Base-by-base conservation (phyloP, 2,329 filamentous ascomycete genomes). In the Whalleya microplaca region DNA sequence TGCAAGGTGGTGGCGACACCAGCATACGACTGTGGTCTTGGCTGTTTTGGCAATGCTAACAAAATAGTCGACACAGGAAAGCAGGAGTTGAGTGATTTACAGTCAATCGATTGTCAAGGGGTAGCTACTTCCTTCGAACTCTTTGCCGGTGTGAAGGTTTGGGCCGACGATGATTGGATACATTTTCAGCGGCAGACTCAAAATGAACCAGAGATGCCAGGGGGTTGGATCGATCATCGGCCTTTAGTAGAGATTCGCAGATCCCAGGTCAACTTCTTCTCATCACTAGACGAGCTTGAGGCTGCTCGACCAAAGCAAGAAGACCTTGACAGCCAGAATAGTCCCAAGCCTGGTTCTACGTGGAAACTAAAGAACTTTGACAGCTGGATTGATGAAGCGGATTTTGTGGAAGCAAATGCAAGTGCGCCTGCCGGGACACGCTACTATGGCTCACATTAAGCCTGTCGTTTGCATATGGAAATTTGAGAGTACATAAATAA, bases 351-450 rank as follows among this genome's bases (percentile, higher is more conserved):
- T 37, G 10, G 32, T 4, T 27, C 9, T 16, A 45, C 18, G 20
- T 55, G 44, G 44, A 2, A 12, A 6, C 21, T 47, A 2, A 32
- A n/a, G 10, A 10, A 20, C 10, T 65, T 59, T 21, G 37, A 21
- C 2, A 59, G 63, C 23, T 64, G 64, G 64, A 56, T 66, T 3
- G 64, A 65, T 2, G 65, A 65, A 32, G 48, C 56, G 1, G 61
- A 59, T n/a, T 58, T 55, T 3, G 40, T 64, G 1, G 63, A 65
- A 37, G 45, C 53, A 1, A 53, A 56, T 16, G 48, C 45, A 20
- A 53, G 41, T 12, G 51, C 58, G 53, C 59, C 59, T 1, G 21
- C 42, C 2, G 58, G 59, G 7, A 63, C 62, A 1, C 51, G 60
- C 8, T 63, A 62, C 37, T 65, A 66, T 47, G 48, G 12, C 10